Base-by-base conservation (phyloP, 306 rosid genomes). In the Arachis stenosperma region DNA sequence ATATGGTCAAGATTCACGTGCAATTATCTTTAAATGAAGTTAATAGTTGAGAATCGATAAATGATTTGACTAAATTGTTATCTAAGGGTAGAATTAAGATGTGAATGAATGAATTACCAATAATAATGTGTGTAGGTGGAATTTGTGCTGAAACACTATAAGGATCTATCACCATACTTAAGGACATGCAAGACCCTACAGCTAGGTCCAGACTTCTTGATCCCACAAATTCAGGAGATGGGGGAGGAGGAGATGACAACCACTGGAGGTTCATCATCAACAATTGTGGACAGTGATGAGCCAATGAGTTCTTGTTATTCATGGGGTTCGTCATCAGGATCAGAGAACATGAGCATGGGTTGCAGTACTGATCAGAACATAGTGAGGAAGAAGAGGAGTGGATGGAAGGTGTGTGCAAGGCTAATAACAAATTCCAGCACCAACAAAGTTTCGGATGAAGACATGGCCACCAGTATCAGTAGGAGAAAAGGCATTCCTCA, bases 401-500 rank as follows among this genome's bases (percentile, higher is more conserved):
- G 91, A 8, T 85, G 95, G 56, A 87, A 67, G 41, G 80, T 83
- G 56, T 90, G 96, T 58, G 84, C 88, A 73, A 88, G 93, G 70
- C 81, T 91, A 47, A 78, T 82, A 43, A 46, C 85, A 33, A 33
- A 33, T 33, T 33, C 37, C 42, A 86, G 85, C 46, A 70, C 71
- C 62, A 83, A 84, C 69, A 90, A 89, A 78, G 88, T 79, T 79
- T 86, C 97, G 0, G 86, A 88, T 54, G 92, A 93, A 57, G 96
- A 91, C 78, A 90, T 90, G 85, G 88, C 90, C 3, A 80, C 93
- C 0, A 91, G 85, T 90, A 87, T 93, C 81, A 93, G 96, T 58
- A 90, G 99, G 87, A 88, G 99, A 77, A 95, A 95, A 89, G 89
- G 99, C 73, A 75, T 87, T 75, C 99, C 99, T 55, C 99, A 90